Percentiles rank a stretch among this genome's conserved stretches.
These are phyloP conservation scores for Vickermania ingenoplastis DNA, from an alignment of 208 protist species.

Conservation along the genomic window DNA sequence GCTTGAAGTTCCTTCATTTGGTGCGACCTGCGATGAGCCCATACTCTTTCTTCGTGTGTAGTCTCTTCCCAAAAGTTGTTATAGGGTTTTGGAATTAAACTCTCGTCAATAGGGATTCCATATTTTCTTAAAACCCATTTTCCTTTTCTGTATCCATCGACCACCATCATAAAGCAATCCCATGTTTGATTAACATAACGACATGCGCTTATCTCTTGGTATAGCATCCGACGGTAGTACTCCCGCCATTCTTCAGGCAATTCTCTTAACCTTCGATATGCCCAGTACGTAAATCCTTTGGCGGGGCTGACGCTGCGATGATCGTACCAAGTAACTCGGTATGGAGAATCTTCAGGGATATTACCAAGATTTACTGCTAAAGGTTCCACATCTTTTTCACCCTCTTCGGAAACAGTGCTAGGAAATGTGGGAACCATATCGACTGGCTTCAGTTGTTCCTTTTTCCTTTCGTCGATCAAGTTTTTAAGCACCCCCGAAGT, in stretches of 20 bases:
- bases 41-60: constrained; percentile 81
- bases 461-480: no score
- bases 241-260: constrained; percentile 74
- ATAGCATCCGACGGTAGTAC: constrained; percentile 82
- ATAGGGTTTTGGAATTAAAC: constrained; percentile 73
- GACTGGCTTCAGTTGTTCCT: background rate
- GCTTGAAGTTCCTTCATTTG: constrained; percentile 85
- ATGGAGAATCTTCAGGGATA: constrained; percentile 38
- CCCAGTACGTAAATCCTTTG: constrained; percentile 81
- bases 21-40: constrained; percentile 77
- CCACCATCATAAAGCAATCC: constrained; percentile 88
- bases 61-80: constrained; percentile 90
- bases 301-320: constrained; percentile 52
- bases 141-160: constrained; percentile 77
- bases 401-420: background rate
- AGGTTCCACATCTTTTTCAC: constrained; percentile 22
- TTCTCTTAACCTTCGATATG: constrained; percentile 62
- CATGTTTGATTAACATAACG: constrained; percentile 81
- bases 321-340: constrained; percentile 72
- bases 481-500: background rate
- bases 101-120: constrained; percentile 56
- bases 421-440: background rate
- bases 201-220: constrained; percentile 64
- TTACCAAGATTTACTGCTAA: constrained; percentile 51
- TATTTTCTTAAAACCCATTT: constrained; percentile 86